A percentile compares a stretch with the other conserved stretches of the same genome.
phyloP scores from a whole-genome alignment of 805 yeast genomes.

The Myxozyma sirexii region DNA sequence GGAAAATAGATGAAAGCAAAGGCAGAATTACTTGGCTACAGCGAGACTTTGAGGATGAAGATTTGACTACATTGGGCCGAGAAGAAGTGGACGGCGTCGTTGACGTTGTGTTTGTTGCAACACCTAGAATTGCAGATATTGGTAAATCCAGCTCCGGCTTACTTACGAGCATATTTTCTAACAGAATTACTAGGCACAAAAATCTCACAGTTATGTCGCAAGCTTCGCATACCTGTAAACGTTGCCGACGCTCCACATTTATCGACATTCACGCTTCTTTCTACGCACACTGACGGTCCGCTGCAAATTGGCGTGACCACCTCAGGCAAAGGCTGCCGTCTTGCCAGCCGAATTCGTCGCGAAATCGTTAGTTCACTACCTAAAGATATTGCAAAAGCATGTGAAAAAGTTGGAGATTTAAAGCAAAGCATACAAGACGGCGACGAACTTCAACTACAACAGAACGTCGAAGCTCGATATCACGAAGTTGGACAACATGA shows the following conservation, averaged over 20 bases:
- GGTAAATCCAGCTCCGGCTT: not conserved
- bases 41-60: conserved; percentile 47
- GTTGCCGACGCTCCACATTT: conserved; percentile 70
- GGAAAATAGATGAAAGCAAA: not conserved
- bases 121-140: conserved; percentile 38
- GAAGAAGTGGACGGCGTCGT: conserved; percentile 62
- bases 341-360: conserved; percentile 78
- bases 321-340: conserved; percentile 83
- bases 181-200: conserved; percentile 40
- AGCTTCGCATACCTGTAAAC: conserved; percentile 78
- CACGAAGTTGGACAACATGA: conserved; percentile 56
- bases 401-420: conserved; percentile 68
- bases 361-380: conserved; percentile 69
- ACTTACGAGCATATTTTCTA: not conserved
- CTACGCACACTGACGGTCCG: conserved; percentile 69
- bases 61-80: conserved; percentile 63
- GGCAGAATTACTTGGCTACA: conserved; percentile 37
- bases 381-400: conserved; percentile 64
- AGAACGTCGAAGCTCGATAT: conserved; percentile 10
- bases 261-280: conserved; percentile 75
- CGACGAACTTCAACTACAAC: conserved; percentile 47
- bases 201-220: conserved; percentile 56
- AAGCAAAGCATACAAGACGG: conserved; percentile 58
- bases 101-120: conserved; percentile 73
- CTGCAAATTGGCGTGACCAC: conserved; percentile 85